Base-by-base conservation (phyloP, 208 protist species). In the Wallacemonas sp. region DNA sequence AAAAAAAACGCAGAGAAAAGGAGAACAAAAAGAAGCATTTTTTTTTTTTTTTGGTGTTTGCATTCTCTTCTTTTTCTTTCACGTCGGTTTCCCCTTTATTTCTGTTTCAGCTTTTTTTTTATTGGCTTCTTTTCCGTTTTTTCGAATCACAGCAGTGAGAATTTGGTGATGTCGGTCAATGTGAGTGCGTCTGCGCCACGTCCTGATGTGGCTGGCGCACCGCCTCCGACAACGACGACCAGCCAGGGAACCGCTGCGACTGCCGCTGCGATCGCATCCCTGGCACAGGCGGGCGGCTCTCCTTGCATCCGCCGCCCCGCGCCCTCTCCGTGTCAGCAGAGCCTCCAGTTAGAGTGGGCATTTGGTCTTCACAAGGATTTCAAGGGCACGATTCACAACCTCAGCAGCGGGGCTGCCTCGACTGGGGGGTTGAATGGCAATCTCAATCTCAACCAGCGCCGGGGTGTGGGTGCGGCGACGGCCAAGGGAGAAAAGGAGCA, bases 341-440 rank as follows among this genome's bases (percentile, higher is more conserved):
- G 77, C 28, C 77, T 97, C 1, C 36, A 62, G 28, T 84, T 98
- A 17, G 80, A 93, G 42, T 98, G 92, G 90, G 84, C 70, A 19
- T 97, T 97, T 73, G 95, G 95, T 22, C 81, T 97, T 26, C 90
- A 97, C 75, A 93, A 91, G 62, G 90, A 97, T 66, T 92, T 86
- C 67, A 83, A 85, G 53, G 77, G 80, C 14, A 67, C 75, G 33
- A 86, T 98, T 31, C 86, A 97, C 70, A 97, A 96, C 67, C 82
- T 98, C 39, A 92, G 84, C 70, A 68, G 59, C 21, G 78, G 39
- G 24, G 28, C 54, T 4, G 64, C 64, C 41, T 4, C 41, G 12
- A 15, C 28, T 17, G 49, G 96, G 66, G 96, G 95, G 62, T 80
- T 97, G 34, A 92, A 83, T 68, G 70, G 59, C 30, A 78, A 44